Evolutionary conservation across 2,329 filamentous ascomycete genomes (phyloP), one percentile per base, ranked within the genome.

Genomic region (Venturia nashicola): DNA sequence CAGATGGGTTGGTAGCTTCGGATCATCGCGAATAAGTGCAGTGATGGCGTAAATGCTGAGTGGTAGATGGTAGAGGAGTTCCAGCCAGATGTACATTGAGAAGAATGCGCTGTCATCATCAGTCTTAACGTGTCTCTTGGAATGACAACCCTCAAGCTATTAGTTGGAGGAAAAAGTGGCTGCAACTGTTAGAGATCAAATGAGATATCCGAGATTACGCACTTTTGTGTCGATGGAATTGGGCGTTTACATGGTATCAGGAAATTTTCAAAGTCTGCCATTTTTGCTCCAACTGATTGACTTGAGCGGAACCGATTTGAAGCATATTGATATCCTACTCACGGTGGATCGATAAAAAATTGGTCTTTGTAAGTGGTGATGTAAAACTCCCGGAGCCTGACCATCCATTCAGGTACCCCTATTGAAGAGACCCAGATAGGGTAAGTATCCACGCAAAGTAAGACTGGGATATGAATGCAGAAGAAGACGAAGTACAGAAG

Each of bases 381-480:
- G 72, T 88, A 87, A 73, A 76, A 87, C 2, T 74, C 69, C 65
- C 82, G 81, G 2, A 88, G 66, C 0, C 72, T 66, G 51, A 71
- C 71, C 68, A 85, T 79, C 70, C 83, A 76, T 0, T 73, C 62
- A 0, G 82, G 82, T n/a, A 57, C 51, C 59, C 77, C 78, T 9
- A 86, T 67, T 44, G 73, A 72, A 4, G 74, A 59, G 1, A 86
- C 85, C 67, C 85, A 86, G 64, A 85, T 76, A n/a, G 80, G 75
- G 42, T 80, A 80, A 16, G 86, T 76, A 69, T 88, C 86, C 69
- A 88, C 79, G 51, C 80, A 84, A 87, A 87, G 79, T 74, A 87
- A 82, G 46, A 87, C 77, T 0, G 84, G 83, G 42, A 87, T 71
- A 69, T 87, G 84, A 27, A 83, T 80, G 61, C 78, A 64, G 73